phyloP scores from a whole-genome alignment of 2,329 filamentous ascomycete genomes.

The Cryphonectria japonica region DNA sequence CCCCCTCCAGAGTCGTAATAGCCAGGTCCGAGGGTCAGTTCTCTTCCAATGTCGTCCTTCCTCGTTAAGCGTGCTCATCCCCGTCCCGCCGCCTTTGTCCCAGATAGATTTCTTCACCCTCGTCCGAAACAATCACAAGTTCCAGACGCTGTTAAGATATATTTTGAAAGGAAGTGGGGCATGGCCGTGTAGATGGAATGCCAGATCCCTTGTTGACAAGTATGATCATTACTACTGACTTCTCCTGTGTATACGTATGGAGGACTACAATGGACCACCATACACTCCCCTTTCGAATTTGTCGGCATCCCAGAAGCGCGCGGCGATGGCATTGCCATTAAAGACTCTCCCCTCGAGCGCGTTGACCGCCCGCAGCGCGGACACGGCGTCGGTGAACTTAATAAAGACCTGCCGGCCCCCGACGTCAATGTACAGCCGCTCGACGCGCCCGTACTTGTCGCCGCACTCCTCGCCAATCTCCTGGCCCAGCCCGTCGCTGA shows the following conservation, averaged over 20 bases:
- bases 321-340: conserved; percentile 82
- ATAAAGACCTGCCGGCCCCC: conserved; percentile 77
- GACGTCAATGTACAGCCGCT: conserved; percentile 76
- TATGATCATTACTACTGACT: neutral
- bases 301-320: conserved; percentile 79
- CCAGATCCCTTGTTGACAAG: neutral
- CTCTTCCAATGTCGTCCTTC: neutral
- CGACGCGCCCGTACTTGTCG: conserved; percentile 84
- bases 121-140: no score
- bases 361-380: conserved; percentile 86
- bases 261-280: conserved; percentile 29
- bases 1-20: conserved; percentile 11
- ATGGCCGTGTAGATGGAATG: neutral
- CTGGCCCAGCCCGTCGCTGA: conserved; percentile 77
- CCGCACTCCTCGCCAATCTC: conserved; percentile 95
- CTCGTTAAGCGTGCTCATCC: neutral
- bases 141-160: no score
- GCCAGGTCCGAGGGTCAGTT: conserved; percentile 11
- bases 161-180: no score
- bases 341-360: conserved; percentile 86
- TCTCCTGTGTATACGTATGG: conserved; percentile 8
- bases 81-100: no score
- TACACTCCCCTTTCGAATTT: conserved; percentile 76
- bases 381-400: conserved; percentile 85
- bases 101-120: conserved; percentile 17